Conservation (phyloP, 1,139 yeast genomes). For the Meyerozyma athensensis region DNA sequence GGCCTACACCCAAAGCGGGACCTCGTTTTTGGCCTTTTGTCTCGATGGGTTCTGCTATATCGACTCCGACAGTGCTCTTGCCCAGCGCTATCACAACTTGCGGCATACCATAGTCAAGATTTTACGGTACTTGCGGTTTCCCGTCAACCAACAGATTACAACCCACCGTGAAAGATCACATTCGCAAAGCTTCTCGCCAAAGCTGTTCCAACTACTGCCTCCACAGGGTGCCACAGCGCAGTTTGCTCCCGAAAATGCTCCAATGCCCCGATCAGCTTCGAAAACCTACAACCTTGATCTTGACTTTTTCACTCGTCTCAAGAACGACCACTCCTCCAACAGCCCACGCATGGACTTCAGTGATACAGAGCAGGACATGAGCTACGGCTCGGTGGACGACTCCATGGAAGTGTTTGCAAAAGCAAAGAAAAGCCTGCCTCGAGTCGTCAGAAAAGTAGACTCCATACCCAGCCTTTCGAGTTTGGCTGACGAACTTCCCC, state of each 20-base stretch:
- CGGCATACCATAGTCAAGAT: not conserved
- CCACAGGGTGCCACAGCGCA: not conserved
- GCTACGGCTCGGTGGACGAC: not conserved
- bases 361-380: not conserved
- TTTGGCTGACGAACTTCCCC: not conserved
- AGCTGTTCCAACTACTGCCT: constrained; percentile 1
- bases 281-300: constrained; percentile 2
- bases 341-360: not conserved
- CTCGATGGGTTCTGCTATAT: constrained; percentile 10
- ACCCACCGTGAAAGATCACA: not conserved
- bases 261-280: not conserved
- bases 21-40: constrained; percentile 7
- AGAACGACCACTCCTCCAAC: not conserved
- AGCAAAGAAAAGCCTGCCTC: not conserved
- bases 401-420: not conserved
- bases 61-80: constrained; percentile 7
- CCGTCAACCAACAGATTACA: not conserved
- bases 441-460: not conserved
- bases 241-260: not conserved
- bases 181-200: not conserved
- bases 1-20: not conserved
- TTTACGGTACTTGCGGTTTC: not conserved
- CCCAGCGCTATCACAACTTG: constrained; percentile 1
- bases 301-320: not conserved
- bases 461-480: not conserved